Conservation (phyloP, 2,329 filamentous ascomycete genomes). For the Fusarium udum region DNA sequence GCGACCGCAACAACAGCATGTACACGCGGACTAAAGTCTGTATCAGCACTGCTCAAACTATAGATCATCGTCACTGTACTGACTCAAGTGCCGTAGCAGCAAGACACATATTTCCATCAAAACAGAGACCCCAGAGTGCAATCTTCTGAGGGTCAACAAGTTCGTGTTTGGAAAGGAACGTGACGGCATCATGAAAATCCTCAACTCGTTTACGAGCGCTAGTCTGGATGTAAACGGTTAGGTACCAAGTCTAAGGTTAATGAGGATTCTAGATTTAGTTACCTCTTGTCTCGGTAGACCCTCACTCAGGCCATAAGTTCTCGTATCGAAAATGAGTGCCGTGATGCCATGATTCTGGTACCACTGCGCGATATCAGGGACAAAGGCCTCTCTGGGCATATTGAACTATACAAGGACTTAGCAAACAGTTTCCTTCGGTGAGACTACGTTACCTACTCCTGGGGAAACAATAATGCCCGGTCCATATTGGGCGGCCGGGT, state of each 20-base stretch:
- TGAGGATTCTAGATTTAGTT: rapidly evolving
- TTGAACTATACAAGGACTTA: not conserved
- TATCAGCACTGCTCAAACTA: rapidly evolving
- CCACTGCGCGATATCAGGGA: not conserved
- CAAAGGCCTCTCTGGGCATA: not conserved
- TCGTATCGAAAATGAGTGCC: not conserved
- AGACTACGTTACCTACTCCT: not conserved
- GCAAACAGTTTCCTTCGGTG: rapidly evolving
- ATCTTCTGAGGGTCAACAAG: not conserved
- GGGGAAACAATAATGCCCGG: not conserved
- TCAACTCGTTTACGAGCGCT: not conserved
- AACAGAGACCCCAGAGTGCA: not conserved
- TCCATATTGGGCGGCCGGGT: not conserved
- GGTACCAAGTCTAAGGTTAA: rapidly evolving
- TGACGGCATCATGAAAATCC: not conserved
- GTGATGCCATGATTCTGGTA: not conserved
- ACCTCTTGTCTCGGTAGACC: not conserved
- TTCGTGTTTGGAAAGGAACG: not conserved
- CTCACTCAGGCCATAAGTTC: not conserved
- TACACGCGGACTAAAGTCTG: not conserved
- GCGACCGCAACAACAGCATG: not conserved
- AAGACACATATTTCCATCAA: not conserved
- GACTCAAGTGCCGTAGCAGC: not conserved
- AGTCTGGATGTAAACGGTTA: not conserved
- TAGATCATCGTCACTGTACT: rapidly evolving